A percentile compares a stretch with the other conserved stretches of the same genome.
phyloP scores from a whole-genome alignment of 805 yeast species.

The Maudiozyma pseudohumilis region DNA sequence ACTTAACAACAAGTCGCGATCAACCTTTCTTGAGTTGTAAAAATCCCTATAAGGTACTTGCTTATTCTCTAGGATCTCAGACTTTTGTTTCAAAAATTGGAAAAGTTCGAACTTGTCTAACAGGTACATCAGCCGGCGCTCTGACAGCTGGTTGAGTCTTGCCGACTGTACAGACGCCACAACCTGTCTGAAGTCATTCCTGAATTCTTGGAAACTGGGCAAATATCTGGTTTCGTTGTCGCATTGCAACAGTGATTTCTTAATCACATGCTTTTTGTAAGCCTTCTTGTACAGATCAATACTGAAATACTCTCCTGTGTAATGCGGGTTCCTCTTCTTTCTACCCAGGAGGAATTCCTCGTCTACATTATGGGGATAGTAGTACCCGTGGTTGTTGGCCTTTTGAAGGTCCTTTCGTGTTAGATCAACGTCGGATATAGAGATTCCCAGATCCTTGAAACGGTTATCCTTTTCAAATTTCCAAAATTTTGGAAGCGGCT shows the following conservation, averaged over 20 bases:
- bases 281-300: constrained; percentile 22
- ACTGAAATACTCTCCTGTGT: constrained; percentile 31
- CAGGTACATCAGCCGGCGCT: constrained; percentile 26
- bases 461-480: constrained; percentile 29
- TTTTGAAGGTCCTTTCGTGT: constrained; percentile 6
- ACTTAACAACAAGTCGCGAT: constrained; percentile 29
- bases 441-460: constrained; percentile 12
- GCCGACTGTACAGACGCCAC: constrained; percentile 14
- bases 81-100: constrained; percentile 27
- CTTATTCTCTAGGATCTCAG: constrained; percentile 30
- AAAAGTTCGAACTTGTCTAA: constrained; percentile 30
- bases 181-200: constrained; percentile 23
- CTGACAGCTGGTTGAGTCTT: constrained; percentile 14
- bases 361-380: constrained; percentile 10
- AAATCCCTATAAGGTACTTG: constrained; percentile 46
- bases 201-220: constrained; percentile 27
- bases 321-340: constrained; percentile 3
- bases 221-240: constrained; percentile 7
- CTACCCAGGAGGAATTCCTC: constrained; percentile 9
- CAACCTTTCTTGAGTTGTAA: constrained; percentile 92
- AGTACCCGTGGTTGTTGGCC: constrained; percentile 4
- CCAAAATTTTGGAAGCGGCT: constrained; percentile 45
- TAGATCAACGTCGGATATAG: constrained; percentile 7
- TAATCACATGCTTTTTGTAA: constrained; percentile 1
- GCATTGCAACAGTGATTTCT: neutral